These are phyloP conservation scores for Flagelloscypha sp. DNA, from an alignment of 768 basidiomycete genomes.

Conservation along the genomic window DNA sequence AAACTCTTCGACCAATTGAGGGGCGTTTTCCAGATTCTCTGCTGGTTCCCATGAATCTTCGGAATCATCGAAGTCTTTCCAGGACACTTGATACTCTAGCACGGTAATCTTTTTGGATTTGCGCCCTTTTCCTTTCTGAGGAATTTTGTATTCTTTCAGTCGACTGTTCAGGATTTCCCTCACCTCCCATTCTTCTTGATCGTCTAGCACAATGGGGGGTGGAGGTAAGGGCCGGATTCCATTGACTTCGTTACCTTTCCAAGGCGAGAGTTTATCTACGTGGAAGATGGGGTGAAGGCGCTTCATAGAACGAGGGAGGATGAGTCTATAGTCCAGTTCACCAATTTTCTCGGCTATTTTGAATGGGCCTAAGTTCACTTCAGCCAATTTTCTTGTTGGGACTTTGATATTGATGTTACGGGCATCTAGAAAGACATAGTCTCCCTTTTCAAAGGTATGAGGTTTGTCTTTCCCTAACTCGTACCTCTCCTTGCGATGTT, in stretches of 20 bases:
- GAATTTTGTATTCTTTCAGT: no score
- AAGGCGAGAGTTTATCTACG: constrained; percentile 10
- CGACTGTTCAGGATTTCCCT: constrained; percentile 7
- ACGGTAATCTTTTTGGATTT: no score
- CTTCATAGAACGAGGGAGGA: constrained; percentile 11
- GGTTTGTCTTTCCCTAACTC: no score
- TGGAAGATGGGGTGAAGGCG: constrained; percentile 19
- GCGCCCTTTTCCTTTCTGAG: no score
- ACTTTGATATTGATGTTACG: constrained; percentile 16
- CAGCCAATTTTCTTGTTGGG: constrained; percentile 17
- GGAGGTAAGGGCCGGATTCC: no score
- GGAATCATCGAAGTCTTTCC: constrained; percentile 10
- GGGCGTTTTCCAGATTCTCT: not conserved
- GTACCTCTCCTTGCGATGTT: no score
- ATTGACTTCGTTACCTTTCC: no score
- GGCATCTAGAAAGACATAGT: constrained; percentile 15
- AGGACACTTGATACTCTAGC: no score
- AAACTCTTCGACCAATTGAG: not conserved
- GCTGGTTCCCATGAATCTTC: constrained; percentile 14
- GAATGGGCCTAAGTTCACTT: constrained; percentile 10
- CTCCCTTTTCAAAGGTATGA: constrained; percentile 8
- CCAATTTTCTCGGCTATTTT: constrained; percentile 4
- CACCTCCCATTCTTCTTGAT: constrained; percentile 9
- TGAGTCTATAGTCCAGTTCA: constrained; percentile 9
- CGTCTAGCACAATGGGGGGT: constrained; percentile 5